These are phyloP conservation scores for Solioccasus polychromus DNA, from an alignment of 768 basidiomycete genomes.

Conservation along the genomic window DNA sequence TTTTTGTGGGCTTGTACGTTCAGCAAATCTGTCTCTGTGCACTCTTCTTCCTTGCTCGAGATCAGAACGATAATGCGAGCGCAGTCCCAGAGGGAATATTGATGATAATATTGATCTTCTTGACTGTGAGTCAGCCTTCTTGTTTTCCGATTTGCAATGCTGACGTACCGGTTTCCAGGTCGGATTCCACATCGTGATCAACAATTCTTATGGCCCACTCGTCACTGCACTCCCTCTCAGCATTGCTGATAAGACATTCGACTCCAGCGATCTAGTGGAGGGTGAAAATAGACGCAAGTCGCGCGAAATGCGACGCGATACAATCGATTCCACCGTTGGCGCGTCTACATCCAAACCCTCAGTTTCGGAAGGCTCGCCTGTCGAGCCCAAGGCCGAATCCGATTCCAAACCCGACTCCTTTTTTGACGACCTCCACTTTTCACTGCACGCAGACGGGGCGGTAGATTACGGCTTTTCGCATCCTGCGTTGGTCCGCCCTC, in stretches of 20 bases:
- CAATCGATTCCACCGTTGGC: conserved; percentile 4
- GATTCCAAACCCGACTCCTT: conserved; percentile 6
- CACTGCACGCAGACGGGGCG: conserved; percentile 24
- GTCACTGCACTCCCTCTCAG: conserved; percentile 71
- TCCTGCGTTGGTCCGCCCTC: conserved; percentile 72
- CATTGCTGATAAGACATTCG: conserved; percentile 67
- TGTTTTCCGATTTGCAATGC: neutral
- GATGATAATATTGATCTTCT: conserved; percentile 79
- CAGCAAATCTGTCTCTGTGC: conserved; percentile 82
- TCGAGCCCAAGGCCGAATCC: conserved; percentile 1
- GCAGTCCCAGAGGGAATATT: conserved; percentile 74
- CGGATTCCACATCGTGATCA: conserved; percentile 71
- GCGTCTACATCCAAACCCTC: conserved; percentile 7
- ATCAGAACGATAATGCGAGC: conserved; percentile 49
- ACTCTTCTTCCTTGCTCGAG: conserved; percentile 83
- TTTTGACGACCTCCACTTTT: conserved; percentile 21
- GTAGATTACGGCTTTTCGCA: conserved; percentile 77
- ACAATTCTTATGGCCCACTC: conserved; percentile 79
- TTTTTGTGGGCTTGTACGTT: conserved; percentile 93
- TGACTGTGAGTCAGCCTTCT: conserved; percentile 58
- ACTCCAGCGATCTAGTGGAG: conserved; percentile 13
- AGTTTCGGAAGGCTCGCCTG: conserved; percentile 3
- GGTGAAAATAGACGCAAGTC: conserved; percentile 2
- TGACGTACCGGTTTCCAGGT: conserved; percentile 30
- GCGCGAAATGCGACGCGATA: conserved; percentile 15